Conservation (phyloP, 371 early-diverging fungal genomes). For the Dipsacomyces acuminosporus region DNA sequence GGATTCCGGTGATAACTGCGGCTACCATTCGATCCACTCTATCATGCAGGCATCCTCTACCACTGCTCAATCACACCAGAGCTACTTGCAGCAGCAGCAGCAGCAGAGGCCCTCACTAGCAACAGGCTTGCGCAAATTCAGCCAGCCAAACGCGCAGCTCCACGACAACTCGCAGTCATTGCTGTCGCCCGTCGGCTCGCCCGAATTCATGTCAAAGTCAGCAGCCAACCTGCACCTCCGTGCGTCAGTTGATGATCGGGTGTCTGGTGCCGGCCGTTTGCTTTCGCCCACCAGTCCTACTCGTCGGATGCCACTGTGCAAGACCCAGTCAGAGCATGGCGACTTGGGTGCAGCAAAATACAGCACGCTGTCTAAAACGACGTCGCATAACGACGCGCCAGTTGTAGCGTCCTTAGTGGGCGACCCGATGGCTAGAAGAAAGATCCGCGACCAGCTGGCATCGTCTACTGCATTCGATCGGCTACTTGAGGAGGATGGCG, state of each 20-base stretch:
- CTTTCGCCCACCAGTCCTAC: conserved; percentile 16
- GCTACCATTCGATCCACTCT: no score
- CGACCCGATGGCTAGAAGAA: conserved; percentile 33
- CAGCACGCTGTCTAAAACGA: background rate
- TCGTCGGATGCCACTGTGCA: background rate
- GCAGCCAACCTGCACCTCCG: conserved; percentile 22
- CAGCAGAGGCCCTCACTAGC: background rate
- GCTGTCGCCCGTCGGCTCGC: conserved; percentile 13
- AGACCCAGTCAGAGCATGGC: background rate
- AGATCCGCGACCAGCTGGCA: conserved; percentile 38
- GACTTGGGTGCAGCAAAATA: background rate
- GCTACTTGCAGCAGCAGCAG: background rate
- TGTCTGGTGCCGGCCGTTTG: conserved; percentile 18
- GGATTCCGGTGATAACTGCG: background rate
- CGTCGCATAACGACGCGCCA: conserved; percentile 3
- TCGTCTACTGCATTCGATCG: conserved; percentile 35
- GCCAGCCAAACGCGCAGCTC: conserved; percentile 27
- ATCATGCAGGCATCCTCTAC: background rate
- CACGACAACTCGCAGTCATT: conserved; percentile 2
- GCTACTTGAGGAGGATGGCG: conserved; percentile 33
- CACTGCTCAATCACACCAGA: background rate
- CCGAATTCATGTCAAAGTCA: conserved; percentile 26
- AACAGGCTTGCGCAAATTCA: conserved; percentile 22
- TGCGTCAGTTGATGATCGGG: conserved; percentile 17
- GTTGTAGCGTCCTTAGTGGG: conserved; percentile 29